Evolutionary conservation across 345 rosid genomes (phyloP).

Genomic region (Raphanus raphanistrum): DNA sequence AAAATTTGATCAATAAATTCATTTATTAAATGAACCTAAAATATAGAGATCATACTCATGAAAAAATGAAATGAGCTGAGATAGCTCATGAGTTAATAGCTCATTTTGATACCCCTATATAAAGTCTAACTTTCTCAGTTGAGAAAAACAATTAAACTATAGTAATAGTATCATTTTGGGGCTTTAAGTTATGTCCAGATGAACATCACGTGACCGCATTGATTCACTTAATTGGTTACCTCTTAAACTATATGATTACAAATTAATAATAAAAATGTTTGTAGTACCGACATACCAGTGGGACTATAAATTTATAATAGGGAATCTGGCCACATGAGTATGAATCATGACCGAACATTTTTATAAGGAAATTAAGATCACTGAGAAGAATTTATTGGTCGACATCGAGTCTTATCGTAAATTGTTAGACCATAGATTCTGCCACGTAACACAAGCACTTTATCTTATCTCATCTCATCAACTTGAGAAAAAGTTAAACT

Average conservation of each 20-base stretch:
- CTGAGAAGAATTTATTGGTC: slow-evolving; percentile 16
- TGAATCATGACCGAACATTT: neutral
- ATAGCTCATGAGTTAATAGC: no score
- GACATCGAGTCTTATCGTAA: slow-evolving; percentile 28
- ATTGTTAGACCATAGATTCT: neutral
- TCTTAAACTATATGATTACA: slow-evolving; percentile 14
- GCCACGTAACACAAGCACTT: slow-evolving; percentile 31
- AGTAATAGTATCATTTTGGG: neutral
- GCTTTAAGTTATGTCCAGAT: neutral
- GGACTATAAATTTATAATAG: neutral
- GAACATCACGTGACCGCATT: slow-evolving; percentile 3
- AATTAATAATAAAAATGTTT: neutral
- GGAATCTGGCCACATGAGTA: neutral
- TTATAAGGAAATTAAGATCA: neutral
- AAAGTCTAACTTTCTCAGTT: neutral
- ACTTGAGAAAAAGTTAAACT: neutral
- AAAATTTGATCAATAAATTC: no score
- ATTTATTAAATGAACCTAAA: no score
- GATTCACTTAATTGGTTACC: slow-evolving; percentile 8
- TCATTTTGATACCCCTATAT: no score
- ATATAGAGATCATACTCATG: no score
- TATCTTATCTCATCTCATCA: slow-evolving; percentile 36
- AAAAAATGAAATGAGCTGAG: no score
- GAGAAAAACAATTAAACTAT: neutral
- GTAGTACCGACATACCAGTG: neutral